Base-by-base conservation (phyloP, 2,329 filamentous ascomycete genomes). In the Colletotrichum zoysiae region DNA sequence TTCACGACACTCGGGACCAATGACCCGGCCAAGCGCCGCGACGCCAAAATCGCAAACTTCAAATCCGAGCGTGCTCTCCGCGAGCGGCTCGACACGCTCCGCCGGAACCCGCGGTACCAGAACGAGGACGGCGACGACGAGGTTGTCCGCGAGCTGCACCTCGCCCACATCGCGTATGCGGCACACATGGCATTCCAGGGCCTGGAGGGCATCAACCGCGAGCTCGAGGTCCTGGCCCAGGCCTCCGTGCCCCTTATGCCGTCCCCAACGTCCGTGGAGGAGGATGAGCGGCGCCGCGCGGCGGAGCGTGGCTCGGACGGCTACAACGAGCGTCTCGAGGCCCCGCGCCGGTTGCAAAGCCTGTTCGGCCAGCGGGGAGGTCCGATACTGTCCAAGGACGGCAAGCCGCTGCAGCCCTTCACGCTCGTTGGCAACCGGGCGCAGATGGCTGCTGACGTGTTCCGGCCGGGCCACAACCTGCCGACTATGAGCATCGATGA, bases 401-500 rank as follows among this genome's bases (percentile, higher is more conserved):
- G 96, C 56, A 96, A 94, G 79, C 96, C 96, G 18, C 85, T 98
- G 76, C 90, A 95, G 76, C 95, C 95, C 0, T 98, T 99, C 78
- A 98, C 95, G 1, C 86, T 99, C 30, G 86, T 97, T 5, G 91
- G 92, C 71, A 92, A 87, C 75, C 89, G 96, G 48, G 90, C 94
- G 73, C 91, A 94, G 73, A 82, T 97, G 71, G 89, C 91, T 72
- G 87, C 91, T 70, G 92, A 92, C 3, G 95, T 99, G 0, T 99
- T 99, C 82, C 88, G 93, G 67, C 90, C 94, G 0, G 94, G 96
- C 9, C 96, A 99, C 80, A 98, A 94, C 82, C 84, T 99, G 70
- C 96, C 96, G 0, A 98, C 96, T 3, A 98, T 99, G 96, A 93
- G 90, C 1, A 98, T 99, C 73, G 96, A 99, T 76, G 96, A 99